These are phyloP conservation scores for Hypericum androsaemum DNA, from an alignment of 345 rosid species.

Conservation along the genomic window DNA sequence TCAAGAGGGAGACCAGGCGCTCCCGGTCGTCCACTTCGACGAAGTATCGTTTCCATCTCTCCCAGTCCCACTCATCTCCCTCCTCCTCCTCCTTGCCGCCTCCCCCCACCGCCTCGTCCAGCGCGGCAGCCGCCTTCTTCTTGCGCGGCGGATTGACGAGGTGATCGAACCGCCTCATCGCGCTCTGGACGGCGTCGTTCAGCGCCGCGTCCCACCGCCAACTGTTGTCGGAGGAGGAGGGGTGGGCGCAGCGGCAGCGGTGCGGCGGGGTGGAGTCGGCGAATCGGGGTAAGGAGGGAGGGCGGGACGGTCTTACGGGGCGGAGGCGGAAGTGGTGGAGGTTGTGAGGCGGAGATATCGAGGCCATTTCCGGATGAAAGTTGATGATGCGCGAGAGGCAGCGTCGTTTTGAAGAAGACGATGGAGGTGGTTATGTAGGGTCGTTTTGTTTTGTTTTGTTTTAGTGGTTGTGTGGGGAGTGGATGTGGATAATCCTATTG, in stretches of 20 bases:
- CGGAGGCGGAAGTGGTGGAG: conserved; percentile 18
- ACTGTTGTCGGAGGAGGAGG: conserved; percentile 21
- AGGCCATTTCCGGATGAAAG: conserved; percentile 27
- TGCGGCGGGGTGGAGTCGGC: neutral
- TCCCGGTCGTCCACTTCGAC: conserved; percentile 69
- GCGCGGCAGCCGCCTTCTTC: conserved; percentile 10
- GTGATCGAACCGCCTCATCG: conserved; percentile 49
- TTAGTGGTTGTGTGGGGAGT: too few species aligned
- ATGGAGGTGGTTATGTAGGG: too few species aligned
- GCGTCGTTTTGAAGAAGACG: too few species aligned
- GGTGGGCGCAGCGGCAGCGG: conserved; percentile 38
- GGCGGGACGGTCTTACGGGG: conserved; percentile 26
- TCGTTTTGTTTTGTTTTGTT: too few species aligned
- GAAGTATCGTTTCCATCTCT: conserved; percentile 78
- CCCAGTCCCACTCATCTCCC: conserved; percentile 74
- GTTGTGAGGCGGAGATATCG: conserved; percentile 37
- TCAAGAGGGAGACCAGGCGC: conserved; percentile 58
- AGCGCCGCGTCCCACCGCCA: conserved; percentile 53
- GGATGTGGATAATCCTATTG: too few species aligned
- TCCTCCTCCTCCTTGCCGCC: conserved; percentile 1
- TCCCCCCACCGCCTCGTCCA: neutral
- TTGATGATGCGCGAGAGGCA: too few species aligned
- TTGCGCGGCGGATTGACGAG: conserved; percentile 19
- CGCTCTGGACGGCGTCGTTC: conserved; percentile 40
- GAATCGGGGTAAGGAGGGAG: conserved; percentile 18